phyloP scores from a whole-genome alignment of 2,329 filamentous ascomycete species.

The Neoscytalidium dimidiatum region DNA sequence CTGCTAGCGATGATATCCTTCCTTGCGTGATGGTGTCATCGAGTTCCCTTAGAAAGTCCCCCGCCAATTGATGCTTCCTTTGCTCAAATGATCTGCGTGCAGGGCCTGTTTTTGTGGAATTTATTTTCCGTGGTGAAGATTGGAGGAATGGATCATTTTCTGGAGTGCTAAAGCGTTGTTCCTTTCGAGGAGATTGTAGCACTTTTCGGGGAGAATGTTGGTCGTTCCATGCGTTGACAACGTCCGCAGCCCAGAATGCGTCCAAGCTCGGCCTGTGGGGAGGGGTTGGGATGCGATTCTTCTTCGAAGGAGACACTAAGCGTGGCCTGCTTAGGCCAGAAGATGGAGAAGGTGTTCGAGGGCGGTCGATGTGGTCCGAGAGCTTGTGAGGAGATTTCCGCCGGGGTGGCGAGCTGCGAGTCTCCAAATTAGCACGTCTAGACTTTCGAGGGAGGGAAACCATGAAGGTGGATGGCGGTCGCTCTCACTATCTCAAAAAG shows the following conservation, averaged over 20 bases:
- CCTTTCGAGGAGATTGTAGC: conserved; percentile 36
- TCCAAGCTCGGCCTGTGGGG: conserved; percentile 37
- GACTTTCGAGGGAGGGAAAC: neutral
- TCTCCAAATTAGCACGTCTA: neutral
- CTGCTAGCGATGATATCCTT: conserved; percentile 59
- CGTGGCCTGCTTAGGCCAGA: conserved; percentile 30
- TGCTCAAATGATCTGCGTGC: conserved; percentile 59
- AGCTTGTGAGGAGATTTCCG: conserved; percentile 32
- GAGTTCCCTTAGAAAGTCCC: conserved; percentile 67
- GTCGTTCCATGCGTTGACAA: conserved; percentile 40
- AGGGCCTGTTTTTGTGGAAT: conserved; percentile 31
- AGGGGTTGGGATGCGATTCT: conserved; percentile 33
- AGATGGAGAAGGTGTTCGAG: conserved; percentile 32
- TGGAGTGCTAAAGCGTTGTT: neutral
- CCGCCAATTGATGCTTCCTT: conserved; percentile 64
- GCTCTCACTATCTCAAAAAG: conserved; percentile 34
- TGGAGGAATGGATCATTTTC: conserved; percentile 6
- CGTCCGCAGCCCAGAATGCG: conserved; percentile 39
- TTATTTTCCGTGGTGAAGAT: conserved; percentile 30
- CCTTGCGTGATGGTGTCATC: conserved; percentile 65
- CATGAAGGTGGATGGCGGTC: neutral
- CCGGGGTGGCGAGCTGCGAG: conserved; percentile 11
- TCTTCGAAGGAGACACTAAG: conserved; percentile 39
- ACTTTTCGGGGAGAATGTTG: conserved; percentile 37
- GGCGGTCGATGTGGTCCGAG: conserved; percentile 29